phyloP scores from a whole-genome alignment of 441 rosid genomes.

The Gossypium armourianum region DNA sequence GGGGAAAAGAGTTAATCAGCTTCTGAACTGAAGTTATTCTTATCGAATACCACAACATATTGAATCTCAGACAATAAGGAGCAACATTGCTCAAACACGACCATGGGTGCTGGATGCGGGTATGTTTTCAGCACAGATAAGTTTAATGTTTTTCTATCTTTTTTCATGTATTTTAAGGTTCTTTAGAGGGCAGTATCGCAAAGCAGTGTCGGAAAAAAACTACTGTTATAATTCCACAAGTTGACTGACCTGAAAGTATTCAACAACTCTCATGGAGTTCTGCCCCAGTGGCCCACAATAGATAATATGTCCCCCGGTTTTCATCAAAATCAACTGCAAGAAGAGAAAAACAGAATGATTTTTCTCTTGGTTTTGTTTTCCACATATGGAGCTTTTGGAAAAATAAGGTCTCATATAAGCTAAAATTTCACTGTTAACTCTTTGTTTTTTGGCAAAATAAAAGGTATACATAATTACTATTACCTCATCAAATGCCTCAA shows the following conservation, averaged over 20 bases:
- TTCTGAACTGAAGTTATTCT: not conserved
- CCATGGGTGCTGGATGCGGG: not conserved
- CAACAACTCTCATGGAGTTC: conserved; percentile 37
- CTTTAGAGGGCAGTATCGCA: too few relatives aligned
- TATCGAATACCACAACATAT: not conserved
- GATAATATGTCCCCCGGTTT: conserved; percentile 46
- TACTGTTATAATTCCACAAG: not conserved
- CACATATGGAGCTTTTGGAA: too few relatives aligned
- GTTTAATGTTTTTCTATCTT: not conserved
- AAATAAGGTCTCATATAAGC: too few relatives aligned
- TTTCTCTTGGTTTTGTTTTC: not conserved
- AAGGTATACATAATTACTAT: not conserved
- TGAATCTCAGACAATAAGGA: not conserved
- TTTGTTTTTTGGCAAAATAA: not conserved
- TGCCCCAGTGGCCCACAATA: conserved; percentile 53
- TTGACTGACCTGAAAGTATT: conserved; percentile 46
- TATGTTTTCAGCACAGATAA: not conserved
- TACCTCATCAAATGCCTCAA: conserved; percentile 62
- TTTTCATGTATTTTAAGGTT: too few relatives aligned
- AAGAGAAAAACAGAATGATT: not conserved
- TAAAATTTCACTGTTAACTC: not conserved
- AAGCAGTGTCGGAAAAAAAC: not conserved
- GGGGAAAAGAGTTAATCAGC: not conserved
- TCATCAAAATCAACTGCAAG: conserved; percentile 38
- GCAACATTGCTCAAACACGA: not conserved